Percentiles rank a stretch among this genome's conserved stretches.
These are phyloP conservation scores for Sugiyamaella paludigena DNA, from an alignment of 1,139 yeast species.

Conservation along the genomic window DNA sequence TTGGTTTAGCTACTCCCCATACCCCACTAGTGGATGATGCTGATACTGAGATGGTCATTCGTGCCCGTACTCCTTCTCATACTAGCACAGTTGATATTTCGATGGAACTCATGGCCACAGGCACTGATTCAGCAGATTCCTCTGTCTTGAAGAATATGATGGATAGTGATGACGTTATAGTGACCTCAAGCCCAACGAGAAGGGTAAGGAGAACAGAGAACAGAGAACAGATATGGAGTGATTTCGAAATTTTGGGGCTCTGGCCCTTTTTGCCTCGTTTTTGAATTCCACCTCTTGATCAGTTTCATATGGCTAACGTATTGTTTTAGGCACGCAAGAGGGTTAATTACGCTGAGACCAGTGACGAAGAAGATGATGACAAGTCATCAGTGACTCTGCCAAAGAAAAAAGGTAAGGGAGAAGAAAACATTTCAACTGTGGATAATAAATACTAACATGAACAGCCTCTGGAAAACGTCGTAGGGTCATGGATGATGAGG, in stretches of 20 bases:
- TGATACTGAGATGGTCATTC: background rate
- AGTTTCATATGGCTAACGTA: conserved; percentile 6
- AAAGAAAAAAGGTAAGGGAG: conserved; percentile 4
- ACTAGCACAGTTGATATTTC: conserved; percentile 11
- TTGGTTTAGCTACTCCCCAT: conserved; percentile 15
- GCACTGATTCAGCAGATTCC: background rate
- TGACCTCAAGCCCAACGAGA: conserved; percentile 17
- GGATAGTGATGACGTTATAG: background rate
- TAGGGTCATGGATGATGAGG: conserved; percentile 19
- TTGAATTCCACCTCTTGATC: too few relatives aligned
- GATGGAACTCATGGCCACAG: conserved; percentile 2
- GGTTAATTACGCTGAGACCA: conserved; percentile 27
- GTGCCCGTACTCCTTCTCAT: conserved; percentile 12
- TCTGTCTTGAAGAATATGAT: background rate
- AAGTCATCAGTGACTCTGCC: conserved; percentile 2
- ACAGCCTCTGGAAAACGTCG: conserved; percentile 14
- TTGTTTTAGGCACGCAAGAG: conserved; percentile 21
- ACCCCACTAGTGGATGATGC: conserved; percentile 13
- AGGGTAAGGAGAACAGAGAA: conserved; percentile 14
- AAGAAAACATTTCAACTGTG: background rate
- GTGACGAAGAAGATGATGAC: conserved; percentile 28
- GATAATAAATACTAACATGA: too few relatives aligned
- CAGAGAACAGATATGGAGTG: background rate
- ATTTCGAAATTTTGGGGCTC: conserved; percentile 7
- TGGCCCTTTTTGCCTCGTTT: conserved; percentile 1